Base-by-base conservation (phyloP, 148 eudicot genomes). In the Nyssa sinensis region DNA sequence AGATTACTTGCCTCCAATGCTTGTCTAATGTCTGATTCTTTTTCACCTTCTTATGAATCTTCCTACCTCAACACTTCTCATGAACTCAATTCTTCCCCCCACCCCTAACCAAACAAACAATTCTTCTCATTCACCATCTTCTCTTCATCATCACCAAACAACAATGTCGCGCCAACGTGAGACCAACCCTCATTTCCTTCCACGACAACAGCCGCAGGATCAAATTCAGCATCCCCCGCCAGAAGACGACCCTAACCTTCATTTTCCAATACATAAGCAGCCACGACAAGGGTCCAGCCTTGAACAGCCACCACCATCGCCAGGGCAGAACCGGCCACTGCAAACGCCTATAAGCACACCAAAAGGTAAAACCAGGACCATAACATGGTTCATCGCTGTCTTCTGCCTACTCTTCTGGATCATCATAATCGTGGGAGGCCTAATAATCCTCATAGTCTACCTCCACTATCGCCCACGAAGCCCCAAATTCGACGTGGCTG, bases 361-460 rank as follows among this genome's bases (percentile, higher is more conserved):
- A 28, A 80, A 83, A 3, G 73, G 37, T 17, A 77, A 74, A 47
- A 93, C 98, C 67, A 78, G 33, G 73, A 83, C 92, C 7, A 4
- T 88, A 13, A 73, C 88, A 21, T 93, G 93, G 96, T 85, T 87
- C 12, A 73, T 84, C 16, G 96, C 89, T 2, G 84, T 84, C 11
- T 73, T 86, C 74, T 93, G 98, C 69, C 78, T 79, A 59, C 82
- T 93, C 44, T 85, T 93, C 69, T 93, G 96, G 98, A 74, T 91
- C 10, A 78, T 89, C 41, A 64, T 93, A 14, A 82, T 93, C 31
- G 80, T 93, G 0, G 93, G 88, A 37, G 96, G 96, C 66, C 79
- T 93, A 7, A 80, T 86, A n/a, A 81, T 93, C 75, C 92, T 93
- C 74, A 74, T 86, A 33, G 80, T 93, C 59, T 91, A 93, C 86